Base-by-base conservation (phyloP, 805 yeast species). In the Monosporozyma aerobia region DNA sequence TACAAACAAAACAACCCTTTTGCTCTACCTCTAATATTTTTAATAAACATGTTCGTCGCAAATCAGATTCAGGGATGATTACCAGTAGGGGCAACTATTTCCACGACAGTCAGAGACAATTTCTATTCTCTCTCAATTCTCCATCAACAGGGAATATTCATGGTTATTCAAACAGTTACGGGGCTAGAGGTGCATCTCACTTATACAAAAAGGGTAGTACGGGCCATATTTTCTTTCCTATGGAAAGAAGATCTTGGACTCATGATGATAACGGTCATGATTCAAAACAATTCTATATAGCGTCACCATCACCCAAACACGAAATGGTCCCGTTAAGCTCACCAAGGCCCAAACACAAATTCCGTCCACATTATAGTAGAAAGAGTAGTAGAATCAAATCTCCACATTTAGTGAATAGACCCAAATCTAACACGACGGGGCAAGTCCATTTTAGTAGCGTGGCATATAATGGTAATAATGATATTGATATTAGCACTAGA, bases 41-140 rank as follows among this genome's bases (percentile, higher is more conserved):
- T 14, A 33, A 16, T 6, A 22, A 22, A 27, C 39, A 19, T 23
- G 10, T 52, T 33, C 57, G 65, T 30, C 54, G 64, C 43, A 59
- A 62, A 55, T 61, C 66, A 1, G 67, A 63, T 41, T 51, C 63
- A 8, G 55, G 58, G 25, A 51, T 58, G 6, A 16, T 43, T 9
- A 43, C 45, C n/a, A n/a, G 16, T 23, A n/a, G 45, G 3, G 30
- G 30, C 25, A 23, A 25, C 23, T 43, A 43, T 13, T 43, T 23
- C 8, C 29, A 22, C 3, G 45, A 43, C 23, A 13, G 25, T 11
- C 29, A 22, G 10, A 56, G 58, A 5, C 51, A 57, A n/a, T 56
- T 54, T 30, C 53, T 54, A 9, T 43, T 41, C 8, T 30, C 41
- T 13, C 11, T 59, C 9, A 51, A 61, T 5, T 59, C 65, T 8